Base-by-base conservation (phyloP, 805 yeast species). In the Candida schatavii region DNA sequence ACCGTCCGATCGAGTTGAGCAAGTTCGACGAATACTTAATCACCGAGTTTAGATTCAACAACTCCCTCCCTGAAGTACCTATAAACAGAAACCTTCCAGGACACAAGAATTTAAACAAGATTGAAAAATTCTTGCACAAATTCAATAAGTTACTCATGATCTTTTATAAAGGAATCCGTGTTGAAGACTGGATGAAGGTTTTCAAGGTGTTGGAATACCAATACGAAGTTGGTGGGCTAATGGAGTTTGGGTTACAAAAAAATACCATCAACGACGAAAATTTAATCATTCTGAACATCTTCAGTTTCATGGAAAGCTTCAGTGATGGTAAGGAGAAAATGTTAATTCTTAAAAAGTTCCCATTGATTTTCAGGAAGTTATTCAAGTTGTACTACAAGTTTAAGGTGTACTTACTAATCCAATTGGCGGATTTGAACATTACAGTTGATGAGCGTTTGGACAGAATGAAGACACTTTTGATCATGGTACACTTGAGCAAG, bases 131-230 rank as follows among this genome's bases (percentile, higher is more conserved):
- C 62, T 69, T 88, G 18, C 75, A 74, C 41, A 74, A 75, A 35
- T 60, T 90, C 44, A 91, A 90, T 61, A 66, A 70, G 14, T 66
- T 87, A 5, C 72, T 86, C 21, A 67, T 75, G 2, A 74, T 76
- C 3, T 69, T 83, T 25, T 81, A 83, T 55, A 68, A 64, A 21
- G 74, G 78, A 9, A 74, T 84, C 26, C 73, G 79, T 10, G 60
- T 80, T 10, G 77, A 76, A 45, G 95, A 90, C 51, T 91, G 97
- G 97, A 69, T 88, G 39, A 74, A 75, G 42, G 77, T 83, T 3
- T 85, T 78, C 57, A 91, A 88, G 54, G 63, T 82, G 1, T 62
- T 91, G 35, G 97, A 90, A 56, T 66, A 77, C 25, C 83, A 84
- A 45, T 77, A 83, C 20, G 77, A 78, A 18, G 80, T 75, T 37